phyloP scores from a whole-genome alignment of 2,329 filamentous ascomycete genomes.

The Amauroascus niger region DNA sequence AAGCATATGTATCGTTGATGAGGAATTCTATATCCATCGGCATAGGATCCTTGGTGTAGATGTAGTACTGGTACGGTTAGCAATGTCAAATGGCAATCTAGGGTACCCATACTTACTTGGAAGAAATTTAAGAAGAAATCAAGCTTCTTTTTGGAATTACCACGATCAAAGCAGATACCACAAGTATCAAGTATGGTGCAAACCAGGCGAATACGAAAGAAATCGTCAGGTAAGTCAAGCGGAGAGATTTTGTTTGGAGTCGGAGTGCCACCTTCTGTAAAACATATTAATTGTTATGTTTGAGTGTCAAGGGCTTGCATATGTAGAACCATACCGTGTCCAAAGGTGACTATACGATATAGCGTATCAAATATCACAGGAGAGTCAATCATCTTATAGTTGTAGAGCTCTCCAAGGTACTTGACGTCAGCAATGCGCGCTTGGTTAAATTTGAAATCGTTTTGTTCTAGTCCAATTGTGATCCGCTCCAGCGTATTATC shows the following conservation, averaged over 20 bases:
- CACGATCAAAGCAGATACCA: slow-evolving; percentile 90
- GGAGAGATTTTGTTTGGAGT: slow-evolving; percentile 65
- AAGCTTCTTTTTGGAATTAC: slow-evolving; percentile 87
- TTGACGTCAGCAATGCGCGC: slow-evolving; percentile 90
- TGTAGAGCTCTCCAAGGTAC: slow-evolving; percentile 92
- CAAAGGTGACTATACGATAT: slow-evolving; percentile 90
- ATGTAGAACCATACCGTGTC: slow-evolving; percentile 49
- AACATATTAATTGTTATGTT: slow-evolving; percentile 8
- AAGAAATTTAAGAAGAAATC: slow-evolving; percentile 97
- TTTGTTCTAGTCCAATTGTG: slow-evolving; percentile 77
- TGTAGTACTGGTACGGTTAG: slow-evolving; percentile 61
- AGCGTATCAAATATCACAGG: slow-evolving; percentile 90
- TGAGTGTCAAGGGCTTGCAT: neutral
- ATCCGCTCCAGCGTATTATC: slow-evolving; percentile 87
- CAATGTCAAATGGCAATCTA: neutral
- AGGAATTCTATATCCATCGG: slow-evolving; percentile 98
- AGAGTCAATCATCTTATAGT: slow-evolving; percentile 93
- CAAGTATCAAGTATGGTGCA: slow-evolving; percentile 88
- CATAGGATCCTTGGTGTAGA: slow-evolving; percentile 75
- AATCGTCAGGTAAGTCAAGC: slow-evolving; percentile 85
- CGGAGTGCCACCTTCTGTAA: slow-evolving; percentile 61
- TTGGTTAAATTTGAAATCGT: slow-evolving; percentile 97
- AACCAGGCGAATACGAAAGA: slow-evolving; percentile 85
- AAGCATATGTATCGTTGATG: slow-evolving; percentile 78
- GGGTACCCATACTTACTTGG: slow-evolving; percentile 47